These are phyloP conservation scores for Neonectria neomacrospora DNA, from an alignment of 2,329 filamentous ascomycete genomes.

Conservation along the genomic window DNA sequence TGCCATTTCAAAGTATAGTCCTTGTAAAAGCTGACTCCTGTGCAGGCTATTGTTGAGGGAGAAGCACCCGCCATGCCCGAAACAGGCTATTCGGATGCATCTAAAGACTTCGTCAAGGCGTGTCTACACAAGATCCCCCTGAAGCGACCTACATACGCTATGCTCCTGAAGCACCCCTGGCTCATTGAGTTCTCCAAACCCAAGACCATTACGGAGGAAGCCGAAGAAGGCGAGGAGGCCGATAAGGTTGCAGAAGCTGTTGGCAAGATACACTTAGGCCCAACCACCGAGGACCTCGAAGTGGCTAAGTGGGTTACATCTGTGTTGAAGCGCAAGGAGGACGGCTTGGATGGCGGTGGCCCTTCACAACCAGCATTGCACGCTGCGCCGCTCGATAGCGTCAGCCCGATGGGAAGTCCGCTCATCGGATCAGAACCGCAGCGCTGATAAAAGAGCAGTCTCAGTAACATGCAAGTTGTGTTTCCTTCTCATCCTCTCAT, in stretches of 20 bases:
- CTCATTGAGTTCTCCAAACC: conserved; percentile 80
- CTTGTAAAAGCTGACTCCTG: conserved; percentile 23
- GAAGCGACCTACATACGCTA: conserved; percentile 91
- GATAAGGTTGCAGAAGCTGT: conserved; percentile 57
- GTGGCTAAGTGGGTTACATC: conserved; percentile 86
- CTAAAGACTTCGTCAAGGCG: conserved; percentile 86
- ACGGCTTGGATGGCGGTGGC: conserved; percentile 61
- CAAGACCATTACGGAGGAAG: conserved; percentile 76
- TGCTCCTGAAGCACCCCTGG: conserved; percentile 91
- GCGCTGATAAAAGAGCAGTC: background rate
- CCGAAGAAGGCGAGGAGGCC: conserved; percentile 68
- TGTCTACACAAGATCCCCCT: conserved; percentile 95
- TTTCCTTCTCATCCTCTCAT: background rate
- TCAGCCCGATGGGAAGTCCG: conserved; percentile 65
- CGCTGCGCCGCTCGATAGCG: conserved; percentile 82
- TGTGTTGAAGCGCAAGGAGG: conserved; percentile 69
- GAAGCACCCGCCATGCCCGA: conserved; percentile 90
- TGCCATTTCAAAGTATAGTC: background rate
- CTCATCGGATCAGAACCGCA: conserved; percentile 27
- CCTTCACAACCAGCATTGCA: conserved; percentile 83
- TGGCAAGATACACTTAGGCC: conserved; percentile 56
- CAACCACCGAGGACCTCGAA: conserved; percentile 73
- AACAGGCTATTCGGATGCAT: conserved; percentile 80
- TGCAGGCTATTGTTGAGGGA: conserved; percentile 94
- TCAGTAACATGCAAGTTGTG: background rate